Conservation (phyloP, 1,284 basidiomycete species). For the Anthracocystis walkeri region DNA sequence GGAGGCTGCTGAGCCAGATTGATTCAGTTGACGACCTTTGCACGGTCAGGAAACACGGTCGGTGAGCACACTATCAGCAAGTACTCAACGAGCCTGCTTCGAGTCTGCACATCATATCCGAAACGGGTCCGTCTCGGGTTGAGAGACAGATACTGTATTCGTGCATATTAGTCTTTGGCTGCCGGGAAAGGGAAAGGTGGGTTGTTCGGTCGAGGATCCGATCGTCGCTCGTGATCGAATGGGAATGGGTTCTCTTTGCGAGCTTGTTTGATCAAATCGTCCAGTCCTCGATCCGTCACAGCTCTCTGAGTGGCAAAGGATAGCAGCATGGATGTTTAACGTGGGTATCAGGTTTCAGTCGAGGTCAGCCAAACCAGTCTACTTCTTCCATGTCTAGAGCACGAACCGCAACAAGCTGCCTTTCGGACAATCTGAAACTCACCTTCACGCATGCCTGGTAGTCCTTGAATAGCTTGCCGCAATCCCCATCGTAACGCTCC, state of each 20-base stretch:
- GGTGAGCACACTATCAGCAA: not conserved
- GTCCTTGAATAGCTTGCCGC: conserved; percentile 81
- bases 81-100: not conserved
- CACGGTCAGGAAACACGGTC: not conserved
- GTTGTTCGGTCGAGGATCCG: conserved; percentile 39
- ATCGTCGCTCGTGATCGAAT: conserved; percentile 50
- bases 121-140: not conserved
- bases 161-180: conserved; percentile 28
- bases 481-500: conserved; percentile 78
- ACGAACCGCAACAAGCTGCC: not conserved
- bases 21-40: not conserved
- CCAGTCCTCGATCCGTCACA: conserved; percentile 82
- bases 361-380: not conserved
- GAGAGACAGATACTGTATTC: not conserved
- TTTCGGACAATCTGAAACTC: conserved; percentile 37
- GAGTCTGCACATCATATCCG: too few species aligned
- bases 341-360: not conserved
- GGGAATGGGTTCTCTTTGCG: conserved; percentile 71
- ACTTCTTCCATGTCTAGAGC: not conserved
- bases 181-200: conserved; percentile 62
- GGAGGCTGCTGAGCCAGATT: not conserved
- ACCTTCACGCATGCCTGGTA: conserved; percentile 86
- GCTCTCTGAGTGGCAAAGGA: conserved; percentile 75
- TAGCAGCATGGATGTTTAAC: not conserved
- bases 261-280: conserved; percentile 81